These are phyloP conservation scores for Solanum habrochaites DNA, from an alignment of 257 asterid species.

Conservation along the genomic window DNA sequence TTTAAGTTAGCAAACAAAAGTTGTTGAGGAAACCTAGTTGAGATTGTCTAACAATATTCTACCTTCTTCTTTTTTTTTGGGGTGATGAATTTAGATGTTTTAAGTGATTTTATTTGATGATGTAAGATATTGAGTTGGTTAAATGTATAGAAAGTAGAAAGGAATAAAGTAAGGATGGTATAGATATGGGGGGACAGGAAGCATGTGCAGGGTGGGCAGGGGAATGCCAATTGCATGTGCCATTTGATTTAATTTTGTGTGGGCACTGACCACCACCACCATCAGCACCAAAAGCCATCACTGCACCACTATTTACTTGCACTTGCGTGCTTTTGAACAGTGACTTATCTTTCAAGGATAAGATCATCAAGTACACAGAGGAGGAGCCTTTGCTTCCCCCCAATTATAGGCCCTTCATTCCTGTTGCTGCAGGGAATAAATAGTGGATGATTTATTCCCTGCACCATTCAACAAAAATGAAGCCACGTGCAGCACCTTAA, in stretches of 20 bases:
- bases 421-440: neutral
- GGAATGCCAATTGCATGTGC: slow-evolving; percentile 15
- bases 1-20: neutral
- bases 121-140: neutral
- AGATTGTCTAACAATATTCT: slow-evolving; percentile 4
- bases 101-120: slow-evolving; percentile 1
- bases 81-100: neutral
- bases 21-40: neutral
- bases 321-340: slow-evolving; percentile 10
- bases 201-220: slow-evolving; percentile 34
- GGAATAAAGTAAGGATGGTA: neutral
- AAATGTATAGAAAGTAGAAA: neutral
- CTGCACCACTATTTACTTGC: neutral
- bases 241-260: slow-evolving; percentile 5
- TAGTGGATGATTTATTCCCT: neutral
- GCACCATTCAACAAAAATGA: neutral
- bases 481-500: neutral
- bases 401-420: neutral
- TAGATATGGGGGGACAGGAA: slow-evolving; percentile 11
- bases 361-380: neutral
- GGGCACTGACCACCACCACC: slow-evolving; percentile 4
- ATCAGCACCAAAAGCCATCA: neutral
- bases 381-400: neutral
- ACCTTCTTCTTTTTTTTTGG: neutral
- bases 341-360: neutral